Evolutionary conservation across 495 filamentous ascomycete species (phyloP).

Genomic region (Hypomontagnella monticulosa): DNA sequence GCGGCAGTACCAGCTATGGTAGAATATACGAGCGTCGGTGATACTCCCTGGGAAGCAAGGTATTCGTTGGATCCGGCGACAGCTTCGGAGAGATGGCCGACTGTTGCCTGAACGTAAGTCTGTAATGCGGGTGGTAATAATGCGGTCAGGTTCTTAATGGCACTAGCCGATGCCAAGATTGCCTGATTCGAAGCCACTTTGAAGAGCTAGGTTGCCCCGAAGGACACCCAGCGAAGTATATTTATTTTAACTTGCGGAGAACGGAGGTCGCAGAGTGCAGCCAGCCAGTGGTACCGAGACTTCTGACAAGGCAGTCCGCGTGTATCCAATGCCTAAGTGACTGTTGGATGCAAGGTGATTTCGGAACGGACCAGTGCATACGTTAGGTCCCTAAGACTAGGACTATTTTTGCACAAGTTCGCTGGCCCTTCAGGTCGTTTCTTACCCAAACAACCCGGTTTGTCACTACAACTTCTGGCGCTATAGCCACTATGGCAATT

Average conservation of each 20-base stretch:
- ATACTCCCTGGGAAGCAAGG: constrained; percentile 59
- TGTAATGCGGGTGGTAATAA: constrained; percentile 58
- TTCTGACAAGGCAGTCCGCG: constrained; percentile 21
- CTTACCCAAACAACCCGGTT: constrained; percentile 2
- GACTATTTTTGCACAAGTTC: constrained; percentile 29
- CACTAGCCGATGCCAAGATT: constrained; percentile 62
- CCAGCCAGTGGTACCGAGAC: constrained; percentile 26
- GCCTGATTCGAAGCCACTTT: constrained; percentile 65
- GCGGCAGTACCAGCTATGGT: constrained; percentile 56
- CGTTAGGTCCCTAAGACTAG: constrained; percentile 30
- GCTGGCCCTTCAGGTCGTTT: constrained; percentile 9
- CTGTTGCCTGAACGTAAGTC: constrained; percentile 56
- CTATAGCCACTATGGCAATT: constrained; percentile 5
- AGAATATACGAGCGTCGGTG: constrained; percentile 57
- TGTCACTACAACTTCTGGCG: constrained; percentile 17
- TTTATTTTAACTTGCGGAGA: constrained; percentile 38
- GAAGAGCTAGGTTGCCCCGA: constrained; percentile 52
- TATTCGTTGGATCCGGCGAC: constrained; percentile 66
- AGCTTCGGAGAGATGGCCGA: constrained; percentile 50
- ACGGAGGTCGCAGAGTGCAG: constrained; percentile 3
- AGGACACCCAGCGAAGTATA: constrained; percentile 47
- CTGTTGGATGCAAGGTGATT: constrained; percentile 23
- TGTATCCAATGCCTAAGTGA: constrained; percentile 2
- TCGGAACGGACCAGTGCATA: constrained; percentile 36
- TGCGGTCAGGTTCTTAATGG: constrained; percentile 55